A percentile compares a stretch with the other conserved stretches of the same genome.
Conservation (phyloP, 2,329 filamentous ascomycete species). For the Botrytis paeoniae region DNA sequence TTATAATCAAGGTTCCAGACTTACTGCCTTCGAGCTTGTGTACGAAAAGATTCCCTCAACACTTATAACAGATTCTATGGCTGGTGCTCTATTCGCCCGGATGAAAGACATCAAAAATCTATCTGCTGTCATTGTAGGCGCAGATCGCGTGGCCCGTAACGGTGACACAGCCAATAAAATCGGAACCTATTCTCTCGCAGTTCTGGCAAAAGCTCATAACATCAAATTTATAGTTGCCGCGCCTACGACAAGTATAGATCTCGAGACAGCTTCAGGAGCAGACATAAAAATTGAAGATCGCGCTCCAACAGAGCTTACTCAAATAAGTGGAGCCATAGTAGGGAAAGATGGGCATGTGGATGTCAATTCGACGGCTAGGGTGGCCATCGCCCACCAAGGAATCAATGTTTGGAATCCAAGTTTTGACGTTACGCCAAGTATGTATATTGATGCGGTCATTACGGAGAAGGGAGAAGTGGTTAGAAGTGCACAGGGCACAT, state of each 20-base stretch:
- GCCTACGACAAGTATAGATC: slow-evolving; percentile 89
- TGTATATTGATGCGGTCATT: slow-evolving; percentile 88
- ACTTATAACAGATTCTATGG: slow-evolving; percentile 95
- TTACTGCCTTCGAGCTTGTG: slow-evolving; percentile 95
- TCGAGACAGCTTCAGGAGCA: slow-evolving; percentile 71
- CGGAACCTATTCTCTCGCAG: slow-evolving; percentile 87
- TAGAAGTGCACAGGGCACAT: slow-evolving; percentile 68
- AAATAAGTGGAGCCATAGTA: slow-evolving; percentile 74
- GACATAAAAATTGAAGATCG: slow-evolving; percentile 92
- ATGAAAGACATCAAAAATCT: slow-evolving; percentile 65
- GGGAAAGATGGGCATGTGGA: slow-evolving; percentile 62
- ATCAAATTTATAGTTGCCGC: slow-evolving; percentile 95
- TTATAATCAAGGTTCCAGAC: slow-evolving; percentile 93
- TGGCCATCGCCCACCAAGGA: slow-evolving; percentile 73
- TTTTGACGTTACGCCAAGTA: slow-evolving; percentile 90
- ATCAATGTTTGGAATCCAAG: slow-evolving; percentile 95
- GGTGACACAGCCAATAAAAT: slow-evolving; percentile 99
- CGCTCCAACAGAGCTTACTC: slow-evolving; percentile 75
- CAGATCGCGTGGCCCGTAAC: slow-evolving; percentile 91
- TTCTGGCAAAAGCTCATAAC: slow-evolving; percentile 83
- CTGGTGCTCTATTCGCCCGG: slow-evolving; percentile 72
- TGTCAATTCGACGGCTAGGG: slow-evolving; percentile 59
- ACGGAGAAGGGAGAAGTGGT: slow-evolving; percentile 87
- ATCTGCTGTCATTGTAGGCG: slow-evolving; percentile 85
- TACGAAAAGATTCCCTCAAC: slow-evolving; percentile 90